Percentiles rank a stretch among this genome's conserved stretches.
These are phyloP conservation scores for Magnaporthales sp. DNA, from an alignment of 2,329 filamentous ascomycete species.

Conservation along the genomic window DNA sequence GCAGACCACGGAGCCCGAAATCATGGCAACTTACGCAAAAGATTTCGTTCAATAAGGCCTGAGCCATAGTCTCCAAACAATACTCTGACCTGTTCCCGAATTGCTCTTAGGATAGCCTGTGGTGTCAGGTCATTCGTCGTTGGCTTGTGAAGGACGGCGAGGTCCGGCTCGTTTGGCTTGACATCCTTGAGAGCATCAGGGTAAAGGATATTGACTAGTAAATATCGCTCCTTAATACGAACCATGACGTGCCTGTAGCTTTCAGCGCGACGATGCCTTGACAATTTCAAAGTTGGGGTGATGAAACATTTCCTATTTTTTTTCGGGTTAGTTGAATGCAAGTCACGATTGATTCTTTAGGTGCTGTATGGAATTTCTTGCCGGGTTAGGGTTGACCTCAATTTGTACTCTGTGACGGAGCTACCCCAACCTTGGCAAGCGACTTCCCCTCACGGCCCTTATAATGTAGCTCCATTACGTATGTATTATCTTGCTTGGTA, in stretches of 20 bases:
- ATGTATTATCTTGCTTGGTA: not conserved
- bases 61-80: constrained; percentile 87
- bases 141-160: constrained; percentile 70
- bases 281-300: not conserved
- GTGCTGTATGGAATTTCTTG: not conserved
- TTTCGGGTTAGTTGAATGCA: not conserved
- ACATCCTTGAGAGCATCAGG: constrained; percentile 46
- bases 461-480: not conserved
- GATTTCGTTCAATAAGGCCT: constrained; percentile 59
- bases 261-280: not conserved
- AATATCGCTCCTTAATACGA: constrained; percentile 89
- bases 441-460: not conserved
- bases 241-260: constrained; percentile 57
- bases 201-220: constrained; percentile 91
- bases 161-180: constrained; percentile 31
- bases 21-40: constrained; percentile 47
- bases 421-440: not conserved
- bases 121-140: constrained; percentile 64
- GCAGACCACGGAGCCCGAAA: not conserved
- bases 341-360: not conserved
- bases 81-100: constrained; percentile 60
- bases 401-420: too few relatives aligned
- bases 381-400: not conserved
- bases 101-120: constrained; percentile 55
- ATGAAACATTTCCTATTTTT: not conserved